These are phyloP conservation scores for Beauveria australis DNA, from an alignment of 2,329 filamentous ascomycete genomes.

Conservation along the genomic window DNA sequence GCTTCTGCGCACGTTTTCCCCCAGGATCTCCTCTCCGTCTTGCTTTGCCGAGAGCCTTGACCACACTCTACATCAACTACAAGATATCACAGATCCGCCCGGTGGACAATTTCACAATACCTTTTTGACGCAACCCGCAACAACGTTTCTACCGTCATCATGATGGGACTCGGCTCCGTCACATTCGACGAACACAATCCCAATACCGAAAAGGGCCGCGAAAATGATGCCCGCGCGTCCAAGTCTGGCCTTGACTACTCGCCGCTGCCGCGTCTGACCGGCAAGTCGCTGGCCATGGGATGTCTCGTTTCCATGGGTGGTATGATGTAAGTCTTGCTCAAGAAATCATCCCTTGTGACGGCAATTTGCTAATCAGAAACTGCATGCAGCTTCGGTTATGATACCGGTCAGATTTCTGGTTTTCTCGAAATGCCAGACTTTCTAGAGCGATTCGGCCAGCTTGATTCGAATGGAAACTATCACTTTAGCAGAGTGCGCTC, in stretches of 20 bases:
- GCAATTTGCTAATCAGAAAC: not conserved
- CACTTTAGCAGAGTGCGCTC: constrained; percentile 45
- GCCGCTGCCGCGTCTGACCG: constrained; percentile 31
- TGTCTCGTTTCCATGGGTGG: constrained; percentile 37
- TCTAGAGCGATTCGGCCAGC: constrained; percentile 40
- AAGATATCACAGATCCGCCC: not conserved
- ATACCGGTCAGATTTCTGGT: constrained; percentile 47
- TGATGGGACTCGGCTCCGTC: constrained; percentile 19
- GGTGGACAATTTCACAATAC: not conserved
- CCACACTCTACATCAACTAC: not conserved
- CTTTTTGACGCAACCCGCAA: not conserved
- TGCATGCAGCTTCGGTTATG: constrained; percentile 33
- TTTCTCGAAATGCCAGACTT: constrained; percentile 53
- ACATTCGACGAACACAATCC: constrained; percentile 36
- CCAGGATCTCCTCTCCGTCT: not conserved
- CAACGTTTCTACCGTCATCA: not conserved
- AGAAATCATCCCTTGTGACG: not conserved
- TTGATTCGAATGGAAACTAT: constrained; percentile 27
- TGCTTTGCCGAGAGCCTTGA: not conserved
- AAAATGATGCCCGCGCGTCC: constrained; percentile 22
- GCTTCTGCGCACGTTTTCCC: not conserved
- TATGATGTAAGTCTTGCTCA: constrained; percentile 26
- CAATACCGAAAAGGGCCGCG: constrained; percentile 26
- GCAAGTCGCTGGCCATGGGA: constrained; percentile 29
- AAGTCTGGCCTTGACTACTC: constrained; percentile 34